phyloP scores from a whole-genome alignment of 305 asterid genomes.

The Striga hermonthica region DNA sequence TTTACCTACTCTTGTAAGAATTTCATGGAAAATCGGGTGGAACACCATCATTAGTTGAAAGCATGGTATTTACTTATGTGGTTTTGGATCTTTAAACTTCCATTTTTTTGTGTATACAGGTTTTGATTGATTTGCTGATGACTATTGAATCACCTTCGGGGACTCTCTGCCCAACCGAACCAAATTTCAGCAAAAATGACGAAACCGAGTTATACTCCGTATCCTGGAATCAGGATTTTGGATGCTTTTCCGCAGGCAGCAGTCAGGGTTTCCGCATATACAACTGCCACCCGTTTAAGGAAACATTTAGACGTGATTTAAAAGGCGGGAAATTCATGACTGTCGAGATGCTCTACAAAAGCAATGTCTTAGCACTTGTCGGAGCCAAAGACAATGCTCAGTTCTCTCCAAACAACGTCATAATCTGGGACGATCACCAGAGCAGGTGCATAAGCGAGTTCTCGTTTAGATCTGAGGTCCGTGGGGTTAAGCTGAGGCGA shows the following conservation, averaged over 20 bases:
- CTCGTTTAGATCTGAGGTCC: neutral
- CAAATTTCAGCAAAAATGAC: neutral
- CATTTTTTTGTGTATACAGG: neutral
- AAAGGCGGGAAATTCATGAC: neutral
- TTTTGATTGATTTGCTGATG: neutral
- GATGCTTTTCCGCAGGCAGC: conserved; percentile 4
- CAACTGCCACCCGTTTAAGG: neutral
- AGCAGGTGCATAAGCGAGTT: neutral
- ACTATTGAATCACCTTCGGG: neutral
- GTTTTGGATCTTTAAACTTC: neutral
- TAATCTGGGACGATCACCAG: conserved; percentile 11
- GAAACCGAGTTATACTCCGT: conserved; percentile 8
- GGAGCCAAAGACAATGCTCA: neutral
- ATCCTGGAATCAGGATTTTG: conserved; percentile 1
- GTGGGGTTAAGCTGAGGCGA: conserved; percentile 10
- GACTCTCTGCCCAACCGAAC: neutral
- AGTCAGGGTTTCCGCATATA: neutral
- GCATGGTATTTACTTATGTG: neutral
- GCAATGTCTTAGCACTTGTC: neutral
- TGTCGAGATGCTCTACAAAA: conserved; percentile 1
- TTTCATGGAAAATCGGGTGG: neutral
- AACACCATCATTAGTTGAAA: neutral
- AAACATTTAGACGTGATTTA: conserved; percentile 1
- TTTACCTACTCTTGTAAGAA: neutral
- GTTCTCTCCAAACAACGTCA: neutral